Evolutionary conservation across 176 grass and related monocot genomes (phyloP), one percentile per base, ranked within the genome.

Genomic region (Poa annua): DNA sequence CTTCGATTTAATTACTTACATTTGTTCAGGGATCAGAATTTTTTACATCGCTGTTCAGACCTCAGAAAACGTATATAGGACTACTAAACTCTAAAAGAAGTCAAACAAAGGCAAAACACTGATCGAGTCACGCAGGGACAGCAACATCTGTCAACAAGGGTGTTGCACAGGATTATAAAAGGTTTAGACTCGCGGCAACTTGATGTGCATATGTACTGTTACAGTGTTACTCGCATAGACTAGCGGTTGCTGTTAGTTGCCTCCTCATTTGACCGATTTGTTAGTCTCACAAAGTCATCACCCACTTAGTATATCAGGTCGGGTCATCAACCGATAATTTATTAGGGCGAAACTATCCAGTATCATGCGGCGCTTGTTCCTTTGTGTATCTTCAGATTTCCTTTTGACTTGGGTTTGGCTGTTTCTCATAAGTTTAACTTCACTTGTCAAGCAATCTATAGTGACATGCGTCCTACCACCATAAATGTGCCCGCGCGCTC

Each of bases 381-480:
- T 20, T 74, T 86, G 56, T 7, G 88, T 67, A 4, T 29, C 49
- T 19, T 73, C 87, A 83, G 76, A 87, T 87, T 85, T 87, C 71
- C 4, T 51, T 81, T 89, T 85, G 89, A 92, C 89, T 64, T 63
- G 16, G 53, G 48, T 1, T 84, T 78, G 84, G 84, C 62, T 36
- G 59, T 71, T 47, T 73, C 77, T 45, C 16, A 21, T 20, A 52
- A 38, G 56, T 87, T 86, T 85, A 67, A 78, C 39, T 78, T 49
- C 20, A 74, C 78, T 77, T 89, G 81, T 89, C 77, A 81, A 89
- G 84, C 53, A 85, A 81, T 84, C 72, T 20, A 89, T 50, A 74
- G 84, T 50, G 86, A 94, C 92, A 91, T 86, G 64, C 62, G 64
- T 89, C 84, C 86, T 74, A 87, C 80, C 57, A 5, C 49, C 89